Percentiles rank a stretch among this genome's conserved stretches.
phyloP scores from a whole-genome alignment of 306 rosid genomes.

The Clitoria ternatea region DNA sequence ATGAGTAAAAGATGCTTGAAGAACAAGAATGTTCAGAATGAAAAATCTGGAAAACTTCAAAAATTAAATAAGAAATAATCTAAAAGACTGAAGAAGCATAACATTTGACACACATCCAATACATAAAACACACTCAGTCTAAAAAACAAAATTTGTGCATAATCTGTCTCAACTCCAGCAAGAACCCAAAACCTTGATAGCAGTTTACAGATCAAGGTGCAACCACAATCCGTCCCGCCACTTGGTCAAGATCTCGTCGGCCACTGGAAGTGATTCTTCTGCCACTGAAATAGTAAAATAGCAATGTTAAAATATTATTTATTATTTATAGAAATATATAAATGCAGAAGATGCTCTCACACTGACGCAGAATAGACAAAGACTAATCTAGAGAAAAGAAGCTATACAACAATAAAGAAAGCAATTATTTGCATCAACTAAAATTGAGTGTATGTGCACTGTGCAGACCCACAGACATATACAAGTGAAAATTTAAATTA shows the following conservation, averaged over 20 bases:
- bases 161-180: constrained; percentile 16
- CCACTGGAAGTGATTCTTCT: constrained; percentile 40
- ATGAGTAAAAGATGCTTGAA: neutral
- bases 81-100: neutral
- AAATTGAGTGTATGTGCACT: neutral
- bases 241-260: constrained; percentile 38
- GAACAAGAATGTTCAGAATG: neutral
- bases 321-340: no score
- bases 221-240: constrained; percentile 31
- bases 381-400: neutral
- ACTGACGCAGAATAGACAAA: neutral
- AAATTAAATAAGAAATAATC: neutral
- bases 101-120: constrained; percentile 13
- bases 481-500: neutral
- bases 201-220: constrained; percentile 28
- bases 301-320: neutral
- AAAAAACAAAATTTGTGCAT: constrained; percentile 25
- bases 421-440: neutral
- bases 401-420: neutral
- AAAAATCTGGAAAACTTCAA: neutral
- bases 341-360: neutral
- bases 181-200: constrained; percentile 3
- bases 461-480: neutral
- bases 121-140: neutral
- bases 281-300: constrained; percentile 26